Evolutionary conservation across 805 yeast species (phyloP).

Genomic region (Yamadazyma phyllophila): DNA sequence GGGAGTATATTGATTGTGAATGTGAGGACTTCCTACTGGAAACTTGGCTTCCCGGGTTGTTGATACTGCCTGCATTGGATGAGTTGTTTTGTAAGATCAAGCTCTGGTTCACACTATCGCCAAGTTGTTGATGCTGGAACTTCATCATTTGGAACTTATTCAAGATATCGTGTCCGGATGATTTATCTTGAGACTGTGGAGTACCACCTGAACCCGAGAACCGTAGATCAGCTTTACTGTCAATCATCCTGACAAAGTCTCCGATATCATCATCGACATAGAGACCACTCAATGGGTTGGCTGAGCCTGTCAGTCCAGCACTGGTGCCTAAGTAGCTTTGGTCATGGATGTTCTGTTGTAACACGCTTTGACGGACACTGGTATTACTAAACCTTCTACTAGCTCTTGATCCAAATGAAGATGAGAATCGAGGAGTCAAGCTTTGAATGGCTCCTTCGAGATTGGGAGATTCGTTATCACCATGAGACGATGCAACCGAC

Average conservation of each 20-base stretch:
- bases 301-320: slow-evolving; percentile 35
- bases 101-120: slow-evolving; percentile 56
- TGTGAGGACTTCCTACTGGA: slow-evolving; percentile 26
- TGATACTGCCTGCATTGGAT: slow-evolving; percentile 6
- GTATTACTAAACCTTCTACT: slow-evolving; percentile 48
- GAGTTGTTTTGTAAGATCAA: slow-evolving; percentile 30
- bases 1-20: slow-evolving; percentile 18
- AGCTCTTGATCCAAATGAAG: slow-evolving; percentile 69
- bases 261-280: slow-evolving; percentile 59
- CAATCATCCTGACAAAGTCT: slow-evolving; percentile 70
- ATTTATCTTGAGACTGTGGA: slow-evolving; percentile 3
- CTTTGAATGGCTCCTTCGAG: slow-evolving; percentile 19
- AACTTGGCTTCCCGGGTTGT: slow-evolving; percentile 1
- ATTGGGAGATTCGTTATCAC: slow-evolving; percentile 26
- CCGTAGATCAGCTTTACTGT: slow-evolving; percentile 56
- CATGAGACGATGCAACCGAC: slow-evolving; percentile 41
- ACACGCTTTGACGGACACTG: slow-evolving; percentile 26
- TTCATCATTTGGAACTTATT: slow-evolving; percentile 51
- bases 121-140: slow-evolving; percentile 51
- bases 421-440: slow-evolving; percentile 59
- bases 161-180: slow-evolving; percentile 43
- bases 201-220: slow-evolving; percentile 14
- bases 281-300: slow-evolving; percentile 40
- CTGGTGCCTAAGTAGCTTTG: slow-evolving; percentile 31
- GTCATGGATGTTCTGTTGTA: slow-evolving; percentile 18